Evolutionary conservation across 2,329 filamentous ascomycete genomes (phyloP).

Genomic region (Diaporthe vaccinii): DNA sequence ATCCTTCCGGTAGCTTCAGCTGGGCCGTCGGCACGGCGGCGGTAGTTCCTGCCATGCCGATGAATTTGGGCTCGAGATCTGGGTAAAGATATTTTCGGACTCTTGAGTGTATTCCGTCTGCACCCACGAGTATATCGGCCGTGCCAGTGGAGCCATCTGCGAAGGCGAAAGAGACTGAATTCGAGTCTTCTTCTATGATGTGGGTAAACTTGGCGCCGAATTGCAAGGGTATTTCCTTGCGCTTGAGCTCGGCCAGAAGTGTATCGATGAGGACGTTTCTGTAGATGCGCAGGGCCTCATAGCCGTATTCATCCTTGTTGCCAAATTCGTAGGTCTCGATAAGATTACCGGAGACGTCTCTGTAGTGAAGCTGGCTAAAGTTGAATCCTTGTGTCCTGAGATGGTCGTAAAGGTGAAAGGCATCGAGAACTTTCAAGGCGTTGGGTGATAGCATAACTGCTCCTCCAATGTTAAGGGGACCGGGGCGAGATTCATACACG

Average conservation of each 20-base stretch:
- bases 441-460: constrained; percentile 73
- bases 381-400: constrained; percentile 61
- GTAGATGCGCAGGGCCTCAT: constrained; percentile 67
- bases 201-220: constrained; percentile 63
- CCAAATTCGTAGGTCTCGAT: constrained; percentile 64
- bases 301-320: constrained; percentile 61
- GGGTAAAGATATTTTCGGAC: constrained; percentile 66
- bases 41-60: constrained; percentile 58
- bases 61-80: constrained; percentile 62
- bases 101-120: constrained; percentile 71
- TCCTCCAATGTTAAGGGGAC: constrained; percentile 63
- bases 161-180: constrained; percentile 61
- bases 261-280: constrained; percentile 64
- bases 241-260: constrained; percentile 57
- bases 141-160: constrained; percentile 56
- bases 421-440: constrained; percentile 66
- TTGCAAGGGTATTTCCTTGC: constrained; percentile 56
- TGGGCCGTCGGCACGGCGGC: constrained; percentile 51
- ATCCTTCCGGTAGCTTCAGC: constrained; percentile 51
- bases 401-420: constrained; percentile 60
- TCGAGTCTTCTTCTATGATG: constrained; percentile 56
- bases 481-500: constrained; percentile 64
- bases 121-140: constrained; percentile 64
- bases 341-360: constrained; percentile 50
- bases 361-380: constrained; percentile 65